phyloP scores from a whole-genome alignment of 768 basidiomycete species.

The Tricholoma furcatifolium region DNA sequence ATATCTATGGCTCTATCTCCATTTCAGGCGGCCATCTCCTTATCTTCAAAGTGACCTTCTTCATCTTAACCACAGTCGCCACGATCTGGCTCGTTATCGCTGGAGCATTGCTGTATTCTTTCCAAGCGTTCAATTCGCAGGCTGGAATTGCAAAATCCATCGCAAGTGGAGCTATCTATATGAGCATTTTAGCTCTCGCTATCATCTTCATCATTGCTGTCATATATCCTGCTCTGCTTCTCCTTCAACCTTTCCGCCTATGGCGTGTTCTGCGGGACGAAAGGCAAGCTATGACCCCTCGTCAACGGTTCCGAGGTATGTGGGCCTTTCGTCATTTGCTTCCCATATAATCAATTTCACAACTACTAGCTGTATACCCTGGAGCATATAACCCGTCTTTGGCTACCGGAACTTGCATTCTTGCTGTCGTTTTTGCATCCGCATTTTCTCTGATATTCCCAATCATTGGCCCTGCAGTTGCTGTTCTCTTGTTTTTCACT shows the following conservation, averaged over 20 bases:
- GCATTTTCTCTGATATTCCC: constrained; percentile 77
- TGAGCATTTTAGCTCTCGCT: constrained; percentile 57
- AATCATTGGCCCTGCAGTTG: constrained; percentile 68
- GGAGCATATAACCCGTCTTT: constrained; percentile 68
- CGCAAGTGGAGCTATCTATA: constrained; percentile 71
- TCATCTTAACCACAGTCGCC: constrained; percentile 49
- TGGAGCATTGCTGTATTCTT: constrained; percentile 70
- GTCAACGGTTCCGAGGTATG: constrained; percentile 77
- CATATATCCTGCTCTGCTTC: constrained; percentile 65
- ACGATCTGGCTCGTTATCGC: constrained; percentile 62
- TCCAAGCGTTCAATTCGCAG: constrained; percentile 52
- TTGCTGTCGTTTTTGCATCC: constrained; percentile 71
- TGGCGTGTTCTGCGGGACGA: constrained; percentile 57
- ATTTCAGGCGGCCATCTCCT: constrained; percentile 60
- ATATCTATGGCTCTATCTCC: constrained; percentile 57
- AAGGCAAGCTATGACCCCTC: constrained; percentile 65
- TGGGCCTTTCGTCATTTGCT: constrained; percentile 6
- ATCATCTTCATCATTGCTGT: constrained; percentile 65
- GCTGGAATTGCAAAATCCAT: constrained; percentile 42
- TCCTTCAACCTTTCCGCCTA: constrained; percentile 70
- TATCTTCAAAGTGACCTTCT: constrained; percentile 65
- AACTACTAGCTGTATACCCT: constrained; percentile 59
- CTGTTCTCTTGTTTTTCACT: constrained; percentile 61
- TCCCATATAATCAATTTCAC: constrained; percentile 7
- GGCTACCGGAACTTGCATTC: constrained; percentile 61